A percentile compares a stretch with the other conserved stretches of the same genome.
phyloP scores from a whole-genome alignment of 1,284 basidiomycete genomes.

The Abortiporus biennis region DNA sequence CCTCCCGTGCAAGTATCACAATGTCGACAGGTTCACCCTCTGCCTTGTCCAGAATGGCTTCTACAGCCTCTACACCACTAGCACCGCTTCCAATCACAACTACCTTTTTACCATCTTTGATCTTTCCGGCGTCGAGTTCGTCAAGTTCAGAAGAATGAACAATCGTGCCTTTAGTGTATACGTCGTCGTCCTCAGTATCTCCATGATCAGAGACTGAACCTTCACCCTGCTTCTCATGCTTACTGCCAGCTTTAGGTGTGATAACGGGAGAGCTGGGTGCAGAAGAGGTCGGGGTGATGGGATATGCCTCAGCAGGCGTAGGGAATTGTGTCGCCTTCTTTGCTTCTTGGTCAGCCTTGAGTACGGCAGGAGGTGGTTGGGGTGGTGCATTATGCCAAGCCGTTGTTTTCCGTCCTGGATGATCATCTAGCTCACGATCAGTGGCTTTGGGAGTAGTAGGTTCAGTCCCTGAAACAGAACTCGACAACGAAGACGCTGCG shows the following conservation, averaged over 20 bases:
- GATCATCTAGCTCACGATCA: not conserved
- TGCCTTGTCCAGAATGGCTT: constrained; percentile 39
- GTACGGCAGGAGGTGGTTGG: constrained; percentile 4
- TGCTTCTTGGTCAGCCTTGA: constrained; percentile 8
- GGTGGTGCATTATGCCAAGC: constrained; percentile 3
- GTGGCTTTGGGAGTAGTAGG: not conserved
- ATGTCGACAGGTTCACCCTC: constrained; percentile 42
- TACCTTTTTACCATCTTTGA: constrained; percentile 42
- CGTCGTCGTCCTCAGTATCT: constrained; percentile 14
- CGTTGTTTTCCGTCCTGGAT: constrained; percentile 4
- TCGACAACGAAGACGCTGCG: not conserved
- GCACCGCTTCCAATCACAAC: constrained; percentile 55
- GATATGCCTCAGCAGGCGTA: constrained; percentile 11
- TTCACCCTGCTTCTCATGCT: not conserved
- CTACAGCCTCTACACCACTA: constrained; percentile 57
- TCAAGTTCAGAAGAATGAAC: constrained; percentile 50
- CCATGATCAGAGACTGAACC: not conserved
- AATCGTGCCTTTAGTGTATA: constrained; percentile 35
- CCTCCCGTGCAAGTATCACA: constrained; percentile 34
- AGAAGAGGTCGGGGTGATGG: constrained; percentile 4
- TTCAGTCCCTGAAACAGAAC: not conserved
- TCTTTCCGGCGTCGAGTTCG: constrained; percentile 29
- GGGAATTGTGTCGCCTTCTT: constrained; percentile 15
- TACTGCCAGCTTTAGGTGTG: too few relatives aligned
- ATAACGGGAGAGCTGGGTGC: too few relatives aligned